These are phyloP conservation scores for Lycium ferocissimum DNA, from an alignment of 257 asterid genomes.

Conservation along the genomic window DNA sequence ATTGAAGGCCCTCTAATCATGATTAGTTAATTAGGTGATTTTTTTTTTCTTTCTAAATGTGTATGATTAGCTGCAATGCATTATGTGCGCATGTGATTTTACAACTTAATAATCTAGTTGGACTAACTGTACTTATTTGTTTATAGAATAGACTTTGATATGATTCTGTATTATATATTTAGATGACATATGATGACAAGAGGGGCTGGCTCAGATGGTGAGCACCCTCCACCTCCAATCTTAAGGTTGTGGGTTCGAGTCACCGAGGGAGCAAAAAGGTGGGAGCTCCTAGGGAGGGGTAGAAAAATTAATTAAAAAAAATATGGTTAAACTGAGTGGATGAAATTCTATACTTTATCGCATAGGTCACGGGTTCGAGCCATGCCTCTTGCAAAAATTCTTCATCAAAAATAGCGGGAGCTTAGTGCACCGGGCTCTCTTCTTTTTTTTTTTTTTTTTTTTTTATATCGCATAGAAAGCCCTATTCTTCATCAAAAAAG, in stretches of 20 bases:
- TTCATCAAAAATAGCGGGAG: no score
- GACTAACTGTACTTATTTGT: background rate
- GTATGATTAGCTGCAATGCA: background rate
- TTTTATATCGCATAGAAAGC: slow-evolving; percentile 1
- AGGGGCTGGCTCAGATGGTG: no score
- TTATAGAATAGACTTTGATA: background rate
- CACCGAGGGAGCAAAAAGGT: no score
- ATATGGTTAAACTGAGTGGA: background rate
- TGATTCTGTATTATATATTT: background rate
- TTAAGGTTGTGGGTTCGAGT: no score
- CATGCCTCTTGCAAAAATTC: no score
- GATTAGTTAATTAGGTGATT: background rate
- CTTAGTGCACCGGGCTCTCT: no score
- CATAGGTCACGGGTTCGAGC: no score
- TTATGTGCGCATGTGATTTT: background rate
- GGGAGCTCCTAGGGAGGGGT: no score
- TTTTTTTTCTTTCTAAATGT: background rate
- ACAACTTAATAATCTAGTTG: background rate
- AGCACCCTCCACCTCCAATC: no score
- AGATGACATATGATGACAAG: background rate
- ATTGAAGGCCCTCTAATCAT: background rate
- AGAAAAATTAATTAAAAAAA: no score
- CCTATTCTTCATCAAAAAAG: background rate
- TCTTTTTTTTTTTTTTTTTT: no score
- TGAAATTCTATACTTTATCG: background rate